Percentiles rank a stretch among this genome's conserved stretches.
These are phyloP conservation scores for Pseudocercospora fijiensis DNA, from an alignment of 2,329 filamentous ascomycete genomes.

Conservation along the genomic window DNA sequence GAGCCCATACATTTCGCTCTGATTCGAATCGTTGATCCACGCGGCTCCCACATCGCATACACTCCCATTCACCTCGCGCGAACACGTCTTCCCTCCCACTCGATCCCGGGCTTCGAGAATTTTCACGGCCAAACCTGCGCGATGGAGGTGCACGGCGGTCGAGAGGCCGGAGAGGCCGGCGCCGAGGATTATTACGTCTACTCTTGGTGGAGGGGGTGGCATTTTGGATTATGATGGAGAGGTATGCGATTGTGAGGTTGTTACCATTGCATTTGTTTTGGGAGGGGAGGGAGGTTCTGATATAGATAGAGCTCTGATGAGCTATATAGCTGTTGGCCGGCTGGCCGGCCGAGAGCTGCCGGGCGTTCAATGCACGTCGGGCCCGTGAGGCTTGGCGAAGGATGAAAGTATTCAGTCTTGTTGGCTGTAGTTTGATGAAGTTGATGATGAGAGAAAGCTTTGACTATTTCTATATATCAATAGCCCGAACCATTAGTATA, in stretches of 20 bases:
- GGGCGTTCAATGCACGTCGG: background rate
- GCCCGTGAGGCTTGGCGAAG: background rate
- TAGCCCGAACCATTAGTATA: too few species aligned
- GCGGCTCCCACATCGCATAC: slow-evolving; percentile 56
- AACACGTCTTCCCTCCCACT: slow-evolving; percentile 50
- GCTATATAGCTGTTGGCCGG: slow-evolving; percentile 2
- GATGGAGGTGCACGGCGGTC: slow-evolving; percentile 33
- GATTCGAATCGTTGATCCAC: slow-evolving; percentile 60
- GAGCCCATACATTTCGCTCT: slow-evolving; percentile 48
- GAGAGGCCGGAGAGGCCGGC: slow-evolving; percentile 37
- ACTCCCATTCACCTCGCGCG: slow-evolving; percentile 36
- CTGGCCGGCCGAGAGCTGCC: slow-evolving; percentile 1
- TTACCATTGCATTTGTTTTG: background rate
- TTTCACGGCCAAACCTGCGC: slow-evolving; percentile 31
- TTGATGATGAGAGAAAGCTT: too few species aligned
- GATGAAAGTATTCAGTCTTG: background rate
- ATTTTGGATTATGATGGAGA: slow-evolving; percentile 22
- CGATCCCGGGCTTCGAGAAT: slow-evolving; percentile 39
- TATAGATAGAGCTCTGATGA: background rate
- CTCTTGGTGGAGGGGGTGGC: slow-evolving; percentile 18
- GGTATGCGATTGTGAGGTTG: slow-evolving; percentile 24
- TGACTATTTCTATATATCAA: too few species aligned
- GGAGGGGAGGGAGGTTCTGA: background rate
- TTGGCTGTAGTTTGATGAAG: too few species aligned
- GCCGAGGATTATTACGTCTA: slow-evolving; percentile 38